These are phyloP conservation scores for Botrytis sinoallii DNA, from an alignment of 2,329 filamentous ascomycete genomes.

Conservation along the genomic window DNA sequence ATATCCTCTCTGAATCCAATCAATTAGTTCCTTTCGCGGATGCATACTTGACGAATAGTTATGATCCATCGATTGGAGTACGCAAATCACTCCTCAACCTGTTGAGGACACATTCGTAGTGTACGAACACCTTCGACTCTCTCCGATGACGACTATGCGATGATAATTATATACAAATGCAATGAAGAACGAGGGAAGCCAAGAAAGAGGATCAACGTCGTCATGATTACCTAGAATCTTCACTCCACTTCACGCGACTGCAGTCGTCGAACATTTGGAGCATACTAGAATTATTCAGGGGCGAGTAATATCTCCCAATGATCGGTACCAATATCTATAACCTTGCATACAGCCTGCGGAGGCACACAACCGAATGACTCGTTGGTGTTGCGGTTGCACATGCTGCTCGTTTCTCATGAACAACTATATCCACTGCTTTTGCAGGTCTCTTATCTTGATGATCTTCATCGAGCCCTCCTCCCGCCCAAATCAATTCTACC, in stretches of 20 bases:
- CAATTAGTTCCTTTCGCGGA: neutral
- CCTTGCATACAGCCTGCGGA: conserved; percentile 9
- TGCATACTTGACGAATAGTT: neutral
- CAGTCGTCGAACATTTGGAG: neutral
- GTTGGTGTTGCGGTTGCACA: neutral
- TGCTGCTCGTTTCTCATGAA: neutral
- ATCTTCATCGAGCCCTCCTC: neutral
- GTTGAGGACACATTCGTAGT: neutral
- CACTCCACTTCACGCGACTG: neutral
- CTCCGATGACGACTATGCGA: neutral
- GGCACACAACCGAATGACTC: neutral
- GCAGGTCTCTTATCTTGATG: neutral
- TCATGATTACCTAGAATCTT: neutral
- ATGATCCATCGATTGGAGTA: neutral
- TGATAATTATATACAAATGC: neutral
- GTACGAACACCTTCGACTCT: neutral
- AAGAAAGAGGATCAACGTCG: neutral
- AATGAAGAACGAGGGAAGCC: neutral
- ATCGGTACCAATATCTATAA: neutral
- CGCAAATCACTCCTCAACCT: neutral
- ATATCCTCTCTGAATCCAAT: neutral
- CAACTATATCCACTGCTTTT: neutral
- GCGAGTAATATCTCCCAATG: neutral
- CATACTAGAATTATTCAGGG: neutral
- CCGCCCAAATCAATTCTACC: no score